Percentiles rank a stretch among this genome's conserved stretches.
Conservation (phyloP, 2,329 filamentous ascomycete species). For the Calonectria henricotiae region DNA sequence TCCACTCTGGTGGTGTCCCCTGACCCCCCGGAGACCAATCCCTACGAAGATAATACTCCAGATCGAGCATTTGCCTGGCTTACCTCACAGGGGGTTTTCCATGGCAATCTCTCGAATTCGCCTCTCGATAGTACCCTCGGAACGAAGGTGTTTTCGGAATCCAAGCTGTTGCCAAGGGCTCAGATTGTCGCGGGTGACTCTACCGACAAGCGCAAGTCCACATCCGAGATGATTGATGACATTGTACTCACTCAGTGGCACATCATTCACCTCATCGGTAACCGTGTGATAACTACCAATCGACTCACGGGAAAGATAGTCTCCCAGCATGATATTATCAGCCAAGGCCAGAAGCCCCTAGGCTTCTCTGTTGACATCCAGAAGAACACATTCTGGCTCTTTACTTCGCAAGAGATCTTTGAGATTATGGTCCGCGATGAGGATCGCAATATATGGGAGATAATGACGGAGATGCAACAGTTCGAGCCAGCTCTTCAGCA, state of each 20-base stretch:
- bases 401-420: constrained; percentile 91
- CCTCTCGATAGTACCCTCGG: constrained; percentile 77
- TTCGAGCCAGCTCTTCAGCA: constrained; percentile 92
- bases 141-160: constrained; percentile 82
- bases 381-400: constrained; percentile 98
- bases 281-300: constrained; percentile 87
- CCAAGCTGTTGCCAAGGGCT: constrained; percentile 82
- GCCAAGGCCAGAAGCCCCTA: constrained; percentile 84
- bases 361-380: constrained; percentile 91
- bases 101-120: constrained; percentile 82
- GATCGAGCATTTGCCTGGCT: constrained; percentile 93
- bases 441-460: constrained; percentile 93
- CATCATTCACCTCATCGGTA: constrained; percentile 86
- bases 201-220: constrained; percentile 75
- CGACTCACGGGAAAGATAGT: constrained; percentile 88
- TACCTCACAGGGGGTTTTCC: constrained; percentile 87
- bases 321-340: constrained; percentile 89
- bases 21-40: constrained; percentile 73
- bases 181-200: constrained; percentile 81
- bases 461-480: constrained; percentile 88
- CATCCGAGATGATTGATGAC: constrained; percentile 82
- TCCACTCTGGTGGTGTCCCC: constrained; percentile 85
- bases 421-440: constrained; percentile 94
- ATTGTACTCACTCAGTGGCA: constrained; percentile 96
- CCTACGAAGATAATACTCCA: constrained; percentile 73